Percentiles rank a stretch among this genome's conserved stretches.
phyloP scores from a whole-genome alignment of 2,329 filamentous ascomycete species.

The Periconia digitata region DNA sequence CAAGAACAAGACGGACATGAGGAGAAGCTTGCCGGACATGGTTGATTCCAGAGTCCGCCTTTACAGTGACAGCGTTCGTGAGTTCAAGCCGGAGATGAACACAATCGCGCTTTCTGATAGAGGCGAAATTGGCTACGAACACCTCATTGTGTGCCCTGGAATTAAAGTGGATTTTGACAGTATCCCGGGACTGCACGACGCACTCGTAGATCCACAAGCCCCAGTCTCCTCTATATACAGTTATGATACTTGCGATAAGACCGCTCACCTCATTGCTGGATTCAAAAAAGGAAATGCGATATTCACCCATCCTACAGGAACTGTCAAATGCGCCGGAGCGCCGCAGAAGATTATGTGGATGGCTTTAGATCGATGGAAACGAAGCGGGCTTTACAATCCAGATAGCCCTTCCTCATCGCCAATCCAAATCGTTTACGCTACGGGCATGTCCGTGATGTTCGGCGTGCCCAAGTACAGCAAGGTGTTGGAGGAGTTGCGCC shows the following conservation, averaged over 20 bases:
- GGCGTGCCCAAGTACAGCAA: conserved; percentile 44
- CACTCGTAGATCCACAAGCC: conserved; percentile 36
- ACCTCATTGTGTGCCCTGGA: conserved; percentile 62
- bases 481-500: conserved; percentile 38
- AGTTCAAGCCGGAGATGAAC: conserved; percentile 60
- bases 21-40: conserved; percentile 53
- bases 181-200: conserved; percentile 38
- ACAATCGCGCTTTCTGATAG: conserved; percentile 58
- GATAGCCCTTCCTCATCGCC: conserved; percentile 24
- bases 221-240: conserved; percentile 42
- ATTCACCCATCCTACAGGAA: conserved; percentile 44
- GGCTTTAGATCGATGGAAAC: conserved; percentile 42
- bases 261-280: conserved; percentile 30
- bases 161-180: conserved; percentile 33
- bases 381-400: conserved; percentile 32
- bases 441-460: conserved; percentile 44
- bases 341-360: conserved; percentile 48
- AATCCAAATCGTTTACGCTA: conserved; percentile 43
- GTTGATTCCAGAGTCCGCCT: conserved; percentile 63
- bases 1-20: conserved; percentile 63
- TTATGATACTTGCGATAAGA: conserved; percentile 44
- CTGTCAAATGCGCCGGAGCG: conserved; percentile 44
- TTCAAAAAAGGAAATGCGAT: conserved; percentile 41
- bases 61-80: conserved; percentile 56
- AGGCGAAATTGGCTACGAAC: conserved; percentile 62